Base-by-base conservation (phyloP, 2,329 filamentous ascomycete genomes). In the Apiospora rasikravindrae region DNA sequence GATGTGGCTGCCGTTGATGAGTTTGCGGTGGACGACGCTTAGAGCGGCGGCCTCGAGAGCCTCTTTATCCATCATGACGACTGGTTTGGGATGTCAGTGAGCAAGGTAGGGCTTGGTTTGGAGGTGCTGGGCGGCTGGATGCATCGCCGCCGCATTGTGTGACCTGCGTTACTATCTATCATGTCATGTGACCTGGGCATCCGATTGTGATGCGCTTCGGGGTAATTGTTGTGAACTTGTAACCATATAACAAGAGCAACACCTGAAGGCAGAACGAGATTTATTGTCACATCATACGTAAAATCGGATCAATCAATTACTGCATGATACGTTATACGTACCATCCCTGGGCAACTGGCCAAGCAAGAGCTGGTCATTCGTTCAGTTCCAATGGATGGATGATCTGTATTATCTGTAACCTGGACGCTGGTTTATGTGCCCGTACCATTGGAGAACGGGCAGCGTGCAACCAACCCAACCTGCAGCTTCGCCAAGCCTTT, bases 1-100 rank as follows among this genome's bases (percentile, higher is more conserved):
- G 69, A 89, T 88, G 76, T 88, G 87, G 72, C 82, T 83, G 49
- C 84, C 86, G 4, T 81, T 82, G 29, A 88, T 84, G 45, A 87
- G 74, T 33, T 74, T 76, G 13, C 74, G 70, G 49, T 66, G 57
- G 33, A 64, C 40, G 57, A 40, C 33, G 33, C 33, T n/a, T 3
- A 73, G 71, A 13, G 57, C 64, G 8, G 37, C 69, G 2, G 57
- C 29, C 26, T 72, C 61, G 69, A 42, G 14, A 61, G 37, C 71
- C 33, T 71, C 69, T 11, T 16, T 37, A 14, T 68, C 70, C 67
- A 68, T 68, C 42, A n/a, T 47, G 67, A 7, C 13, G 42, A n/a
- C 29, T 47, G 42, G 16, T 68, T n/a, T 29, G 45, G 16, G 2
- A 2, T 6, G 33, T 26, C 14, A 29, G 11, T 26, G 24, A 67